Evolutionary conservation across 2,329 filamentous ascomycete genomes (phyloP), one percentile per base, ranked within the genome.

Genomic region (Sphaceloma murrayae): DNA sequence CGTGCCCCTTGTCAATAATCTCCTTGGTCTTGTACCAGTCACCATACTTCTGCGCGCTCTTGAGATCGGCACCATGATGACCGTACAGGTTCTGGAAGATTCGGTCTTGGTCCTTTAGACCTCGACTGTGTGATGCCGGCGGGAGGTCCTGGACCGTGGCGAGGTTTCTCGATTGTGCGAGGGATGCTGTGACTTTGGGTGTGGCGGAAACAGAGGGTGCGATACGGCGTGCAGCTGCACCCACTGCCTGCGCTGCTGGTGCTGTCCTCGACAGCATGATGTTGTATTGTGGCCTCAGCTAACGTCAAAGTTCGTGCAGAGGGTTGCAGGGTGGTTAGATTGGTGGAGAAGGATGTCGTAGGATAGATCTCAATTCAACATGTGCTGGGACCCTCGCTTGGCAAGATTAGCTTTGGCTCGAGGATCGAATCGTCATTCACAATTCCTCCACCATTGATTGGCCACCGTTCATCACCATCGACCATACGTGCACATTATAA

Each of bases 11-110:
- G 56, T 86, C 69, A 48, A 98, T 67, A 47, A 98, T 98, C 65
- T 98, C 91, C 76, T 98, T 98, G 46, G 91, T 98, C 76, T 93
- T 94, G 73, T 98, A 79, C 91, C 91, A 98, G 67, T 96, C 91
- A 56, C 91, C 91, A 75, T 94, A 94, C 70, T 94, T 94, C 80
- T 86, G 88, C 44, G 91, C 88, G 61, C 80, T 86, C 73, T 91
- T 89, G 56, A 98, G 70, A 65, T 95, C 88, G 51, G 87, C 76
- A 43, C 86, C 87, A 69, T 85, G 86, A 62, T 91, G 86, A 59
- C 86, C 81, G 70, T 98, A 98, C 48, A 98, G 75, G 70, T 98
- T 98, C 72, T 94, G 88, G 70, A 98, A 98, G 68, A 98, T 98
- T 58, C 91, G 81, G 70, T 98, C 91, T 71, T 96, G 87, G 65